Evolutionary conservation across 257 asterid genomes (phyloP), one percentile per base, ranked within the genome.

Genomic region (Eustoma russellianum): DNA sequence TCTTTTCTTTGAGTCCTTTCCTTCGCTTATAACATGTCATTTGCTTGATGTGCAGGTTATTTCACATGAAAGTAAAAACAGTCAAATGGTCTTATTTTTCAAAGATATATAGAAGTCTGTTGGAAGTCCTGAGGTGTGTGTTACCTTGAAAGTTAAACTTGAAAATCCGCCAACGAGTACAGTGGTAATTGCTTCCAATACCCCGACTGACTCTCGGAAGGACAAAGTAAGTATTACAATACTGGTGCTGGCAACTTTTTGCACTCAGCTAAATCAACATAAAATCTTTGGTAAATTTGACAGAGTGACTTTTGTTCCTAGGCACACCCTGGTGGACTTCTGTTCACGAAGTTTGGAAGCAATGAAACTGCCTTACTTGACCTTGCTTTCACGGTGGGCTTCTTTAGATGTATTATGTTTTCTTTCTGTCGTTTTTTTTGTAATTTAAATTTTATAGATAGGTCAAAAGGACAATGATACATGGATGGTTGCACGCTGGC

Each of bases 101-200:
- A 91, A 84, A 82, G 96, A 91, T 67, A 86, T 92, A 40, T 96
- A 91, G 72, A 91, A 87, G 74, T 82, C 84, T 55, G 78, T 81
- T 0, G 95, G 94, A 54, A 82, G 66, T 73, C 67, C 92, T 12
- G 98, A 84, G 57, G 77, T 88, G 10, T 78, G 71, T 63, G 58
- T 80, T 52, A 64, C 86, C 48, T 82, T 87, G 64, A 87, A 77
- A 69, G 70, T 56, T 72, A 85, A 72, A 75, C 82, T 91, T 61
- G 96, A 91, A 72, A 84, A 70, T 78, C 85, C 87, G 63, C 95
- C 98, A 17, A 77, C 74, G 70, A 84, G 84, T 70, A 77, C 84
- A 8, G 86, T 91, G 40, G 79, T 87, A 38, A 78, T 91, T 63
- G 98, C 94, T 43, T 87, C 98, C 34, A 83, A 87, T 24, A 80